phyloP scores from a whole-genome alignment of 1,139 yeast species.

The Geotrichum aggregatum region DNA sequence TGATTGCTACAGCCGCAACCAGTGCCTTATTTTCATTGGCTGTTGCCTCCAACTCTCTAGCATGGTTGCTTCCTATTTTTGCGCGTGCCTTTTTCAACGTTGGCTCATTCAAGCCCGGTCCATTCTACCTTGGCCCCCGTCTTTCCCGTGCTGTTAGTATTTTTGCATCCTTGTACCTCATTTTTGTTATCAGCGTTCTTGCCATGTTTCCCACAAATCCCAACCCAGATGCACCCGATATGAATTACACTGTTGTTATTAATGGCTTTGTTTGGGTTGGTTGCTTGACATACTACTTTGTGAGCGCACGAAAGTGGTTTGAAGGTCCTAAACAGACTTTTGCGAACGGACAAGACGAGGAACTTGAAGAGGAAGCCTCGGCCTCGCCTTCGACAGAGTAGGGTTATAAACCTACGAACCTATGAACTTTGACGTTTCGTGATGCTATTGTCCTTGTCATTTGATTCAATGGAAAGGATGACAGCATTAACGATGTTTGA shows the following conservation, averaged over 20 bases:
- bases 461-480: no score
- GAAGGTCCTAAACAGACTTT: slow-evolving; percentile 57
- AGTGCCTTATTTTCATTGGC: slow-evolving; percentile 56
- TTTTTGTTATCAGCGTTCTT: slow-evolving; percentile 56
- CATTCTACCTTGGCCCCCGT: slow-evolving; percentile 55
- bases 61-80: slow-evolving; percentile 58
- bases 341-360: slow-evolving; percentile 26
- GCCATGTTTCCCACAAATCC: slow-evolving; percentile 59
- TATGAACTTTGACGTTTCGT: no score
- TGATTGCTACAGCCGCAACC: slow-evolving; percentile 57
- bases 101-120: slow-evolving; percentile 58
- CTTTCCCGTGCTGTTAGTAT: slow-evolving; percentile 40
- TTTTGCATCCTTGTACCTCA: slow-evolving; percentile 39
- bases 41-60: slow-evolving; percentile 57
- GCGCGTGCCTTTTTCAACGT: slow-evolving; percentile 44
- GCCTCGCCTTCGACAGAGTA: no score
- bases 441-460: no score
- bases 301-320: slow-evolving; percentile 58
- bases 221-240: slow-evolving; percentile 43
- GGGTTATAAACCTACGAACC: no score
- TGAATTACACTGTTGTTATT: slow-evolving; percentile 65
- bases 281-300: slow-evolving; percentile 47
- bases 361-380: no score
- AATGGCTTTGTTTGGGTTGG: slow-evolving; percentile 57
- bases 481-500: no score